Percentiles rank a stretch among this genome's conserved stretches.
These are phyloP conservation scores for Penicillium digitatum DNA, from an alignment of 2,329 filamentous ascomycete species.

Conservation along the genomic window DNA sequence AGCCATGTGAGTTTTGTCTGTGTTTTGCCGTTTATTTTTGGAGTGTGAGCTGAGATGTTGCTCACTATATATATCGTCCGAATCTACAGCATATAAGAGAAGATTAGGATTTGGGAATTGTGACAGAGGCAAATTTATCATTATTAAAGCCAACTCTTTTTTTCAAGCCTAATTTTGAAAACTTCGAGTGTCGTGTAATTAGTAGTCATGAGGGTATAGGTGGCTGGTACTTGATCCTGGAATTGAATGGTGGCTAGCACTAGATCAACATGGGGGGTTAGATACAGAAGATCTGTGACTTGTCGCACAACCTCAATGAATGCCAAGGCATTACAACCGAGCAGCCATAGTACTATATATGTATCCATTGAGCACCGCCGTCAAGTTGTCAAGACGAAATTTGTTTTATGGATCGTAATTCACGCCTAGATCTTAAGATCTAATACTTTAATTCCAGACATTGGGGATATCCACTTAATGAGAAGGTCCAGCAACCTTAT, in stretches of 20 bases:
- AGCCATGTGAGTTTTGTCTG: background rate
- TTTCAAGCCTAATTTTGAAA: too few relatives aligned
- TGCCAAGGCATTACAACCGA: background rate
- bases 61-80: background rate
- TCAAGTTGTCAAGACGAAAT: background rate
- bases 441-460: conserved; percentile 1
- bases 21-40: background rate
- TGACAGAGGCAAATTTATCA: too few relatives aligned
- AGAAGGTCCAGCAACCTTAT: conserved; percentile 7
- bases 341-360: background rate
- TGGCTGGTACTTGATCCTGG: background rate
- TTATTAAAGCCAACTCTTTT: background rate
- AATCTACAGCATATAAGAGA: background rate
- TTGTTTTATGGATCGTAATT: background rate
- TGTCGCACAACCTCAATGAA: background rate
- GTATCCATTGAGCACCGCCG: background rate
- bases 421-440: conserved; percentile 1
- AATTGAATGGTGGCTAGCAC: background rate
- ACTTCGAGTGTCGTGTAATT: background rate
- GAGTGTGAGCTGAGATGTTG: background rate
- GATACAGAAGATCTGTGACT: background rate
- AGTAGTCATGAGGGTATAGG: background rate
- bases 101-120: background rate
- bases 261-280: background rate
- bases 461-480: background rate